These are phyloP conservation scores for Lactuca saligna DNA, from an alignment of 129 eudicot genomes.

Conservation along the genomic window DNA sequence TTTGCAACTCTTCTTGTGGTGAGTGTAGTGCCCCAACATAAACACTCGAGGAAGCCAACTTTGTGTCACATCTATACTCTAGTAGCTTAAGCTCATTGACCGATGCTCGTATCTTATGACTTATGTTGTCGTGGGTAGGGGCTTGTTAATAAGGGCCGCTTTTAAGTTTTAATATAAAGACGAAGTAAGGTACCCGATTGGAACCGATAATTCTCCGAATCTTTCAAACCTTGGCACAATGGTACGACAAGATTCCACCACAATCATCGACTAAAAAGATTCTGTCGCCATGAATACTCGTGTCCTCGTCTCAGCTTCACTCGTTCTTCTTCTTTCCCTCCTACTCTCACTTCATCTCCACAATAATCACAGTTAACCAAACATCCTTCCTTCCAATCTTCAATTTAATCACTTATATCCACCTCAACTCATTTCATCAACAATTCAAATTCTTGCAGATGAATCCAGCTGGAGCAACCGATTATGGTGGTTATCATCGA, in stretches of 20 bases:
- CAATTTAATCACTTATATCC: background rate
- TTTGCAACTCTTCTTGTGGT: no score
- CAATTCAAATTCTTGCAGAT: conserved; percentile 22
- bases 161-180: no score
- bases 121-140: no score
- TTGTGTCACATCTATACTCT: no score
- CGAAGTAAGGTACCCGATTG: no score
- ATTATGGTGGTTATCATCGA: conserved; percentile 8
- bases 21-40: no score
- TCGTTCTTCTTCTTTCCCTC: conserved; percentile 39
- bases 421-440: background rate
- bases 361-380: conserved; percentile 27
- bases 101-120: no score
- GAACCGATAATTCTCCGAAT: background rate
- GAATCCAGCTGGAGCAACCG: conserved; percentile 18
- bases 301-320: conserved; percentile 35
- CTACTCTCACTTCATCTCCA: conserved; percentile 34
- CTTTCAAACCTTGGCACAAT: background rate
- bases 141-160: no score
- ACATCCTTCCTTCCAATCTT: background rate
- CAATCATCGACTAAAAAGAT: background rate
- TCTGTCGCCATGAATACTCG: conserved; percentile 15
- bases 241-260: background rate
- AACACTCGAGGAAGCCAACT: no score
- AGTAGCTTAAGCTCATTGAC: no score